Evolutionary conservation across 768 basidiomycete genomes (phyloP).

Genomic region (Mycena galopus): DNA sequence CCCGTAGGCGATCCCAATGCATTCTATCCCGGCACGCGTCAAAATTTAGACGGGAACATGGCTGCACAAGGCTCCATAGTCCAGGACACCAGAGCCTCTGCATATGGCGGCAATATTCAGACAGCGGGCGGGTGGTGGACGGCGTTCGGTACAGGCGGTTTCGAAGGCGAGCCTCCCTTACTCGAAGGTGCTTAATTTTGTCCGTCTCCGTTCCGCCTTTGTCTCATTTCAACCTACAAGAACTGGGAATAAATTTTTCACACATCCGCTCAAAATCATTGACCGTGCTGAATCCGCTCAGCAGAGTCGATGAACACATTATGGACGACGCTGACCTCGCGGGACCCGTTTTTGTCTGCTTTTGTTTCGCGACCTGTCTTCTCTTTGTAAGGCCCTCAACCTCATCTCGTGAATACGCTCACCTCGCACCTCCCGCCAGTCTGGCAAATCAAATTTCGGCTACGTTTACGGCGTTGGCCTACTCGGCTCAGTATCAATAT

Average conservation of each 20-base stretch:
- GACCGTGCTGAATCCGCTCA: conserved; percentile 95
- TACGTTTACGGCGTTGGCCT: conserved; percentile 99
- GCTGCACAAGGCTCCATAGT: conserved; percentile 65
- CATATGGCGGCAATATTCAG: conserved; percentile 83
- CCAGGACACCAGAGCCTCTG: conserved; percentile 56
- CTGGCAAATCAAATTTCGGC: conserved; percentile 97
- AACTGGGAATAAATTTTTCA: conserved; percentile 97
- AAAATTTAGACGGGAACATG: conserved; percentile 83
- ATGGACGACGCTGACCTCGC: conserved; percentile 99
- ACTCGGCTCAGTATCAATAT: conserved; percentile 93
- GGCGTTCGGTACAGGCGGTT: conserved; percentile 94
- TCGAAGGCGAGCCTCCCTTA: conserved; percentile 96
- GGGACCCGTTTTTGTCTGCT: conserved; percentile 94
- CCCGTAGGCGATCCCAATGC: conserved; percentile 63
- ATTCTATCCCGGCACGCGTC: conserved; percentile 78
- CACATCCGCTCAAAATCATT: conserved; percentile 95
- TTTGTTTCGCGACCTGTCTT: conserved; percentile 93
- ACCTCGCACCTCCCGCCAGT: conserved; percentile 61
- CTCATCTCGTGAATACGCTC: conserved; percentile 14
- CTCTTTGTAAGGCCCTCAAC: conserved; percentile 77
- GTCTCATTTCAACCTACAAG: conserved; percentile 54
- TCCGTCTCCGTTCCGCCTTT: neutral
- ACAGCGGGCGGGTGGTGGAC: conserved; percentile 90
- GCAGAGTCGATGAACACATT: conserved; percentile 86
- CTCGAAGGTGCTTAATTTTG: conserved; percentile 82